Conservation (phyloP, 2,329 filamentous ascomycete genomes). For the Hymenoscyphus scutula region DNA sequence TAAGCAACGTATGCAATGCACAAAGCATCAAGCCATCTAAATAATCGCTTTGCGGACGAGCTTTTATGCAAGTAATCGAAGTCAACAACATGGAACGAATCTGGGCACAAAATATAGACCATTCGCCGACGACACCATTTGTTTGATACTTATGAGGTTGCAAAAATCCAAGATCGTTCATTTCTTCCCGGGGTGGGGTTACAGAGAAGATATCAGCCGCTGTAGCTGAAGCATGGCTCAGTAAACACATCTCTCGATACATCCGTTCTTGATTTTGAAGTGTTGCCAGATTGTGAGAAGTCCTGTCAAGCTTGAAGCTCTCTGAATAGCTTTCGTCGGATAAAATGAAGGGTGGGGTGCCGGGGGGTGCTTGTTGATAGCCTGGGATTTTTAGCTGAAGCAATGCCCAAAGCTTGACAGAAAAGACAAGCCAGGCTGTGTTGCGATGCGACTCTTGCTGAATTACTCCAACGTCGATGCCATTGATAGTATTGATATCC, state of each 20-base stretch:
- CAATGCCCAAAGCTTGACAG: conserved; percentile 12
- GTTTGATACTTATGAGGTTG: conserved; percentile 1
- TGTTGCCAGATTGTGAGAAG: conserved; percentile 11
- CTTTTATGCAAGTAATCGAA: conserved; percentile 3
- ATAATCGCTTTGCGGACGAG: conserved; percentile 1
- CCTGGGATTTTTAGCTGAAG: conserved; percentile 9
- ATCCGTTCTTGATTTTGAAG: conserved; percentile 14
- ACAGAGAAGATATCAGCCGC: conserved; percentile 1
- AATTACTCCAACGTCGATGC: conserved; percentile 10
- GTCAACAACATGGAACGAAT: conserved; percentile 3
- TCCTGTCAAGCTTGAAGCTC: conserved; percentile 10
- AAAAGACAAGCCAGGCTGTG: conserved; percentile 10
- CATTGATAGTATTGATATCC: conserved; percentile 7
- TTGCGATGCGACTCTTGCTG: conserved; percentile 11
- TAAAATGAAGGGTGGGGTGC: conserved; percentile 6
- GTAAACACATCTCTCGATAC: conserved; percentile 11
- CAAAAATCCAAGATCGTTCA: background rate
- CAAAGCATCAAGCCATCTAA: conserved; percentile 1
- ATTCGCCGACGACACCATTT: background rate
- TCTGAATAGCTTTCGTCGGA: conserved; percentile 4
- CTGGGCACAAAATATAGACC: conserved; percentile 1
- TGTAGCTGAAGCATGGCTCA: conserved; percentile 6
- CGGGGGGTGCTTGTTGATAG: background rate
- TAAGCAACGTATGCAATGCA: conserved; percentile 10
- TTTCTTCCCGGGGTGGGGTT: conserved; percentile 1